These are phyloP conservation scores for Backusella australiensis DNA, from an alignment of 192 early-diverging fungal genomes.

Conservation along the genomic window DNA sequence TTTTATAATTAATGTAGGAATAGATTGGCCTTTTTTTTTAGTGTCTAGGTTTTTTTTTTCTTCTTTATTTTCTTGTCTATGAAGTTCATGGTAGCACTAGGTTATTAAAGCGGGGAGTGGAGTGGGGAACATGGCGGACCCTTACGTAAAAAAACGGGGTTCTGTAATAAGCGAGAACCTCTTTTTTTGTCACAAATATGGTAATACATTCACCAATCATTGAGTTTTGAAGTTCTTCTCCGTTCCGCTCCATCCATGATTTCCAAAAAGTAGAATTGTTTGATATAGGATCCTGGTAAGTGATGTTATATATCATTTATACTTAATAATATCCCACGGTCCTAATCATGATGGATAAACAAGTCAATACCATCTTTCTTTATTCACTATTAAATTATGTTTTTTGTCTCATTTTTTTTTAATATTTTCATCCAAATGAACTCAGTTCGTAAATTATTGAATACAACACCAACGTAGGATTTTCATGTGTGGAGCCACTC, in stretches of 20 bases:
- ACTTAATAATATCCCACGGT: background rate
- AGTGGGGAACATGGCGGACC: background rate
- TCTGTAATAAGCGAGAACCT: background rate
- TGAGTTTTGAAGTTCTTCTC: background rate
- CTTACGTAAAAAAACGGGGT: conserved; percentile 2
- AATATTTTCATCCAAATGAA: background rate
- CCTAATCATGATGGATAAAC: background rate
- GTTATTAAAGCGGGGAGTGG: background rate
- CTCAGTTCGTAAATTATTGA: background rate
- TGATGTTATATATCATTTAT: background rate
- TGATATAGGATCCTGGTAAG: background rate
- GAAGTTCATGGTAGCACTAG: background rate
- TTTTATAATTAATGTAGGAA: background rate
- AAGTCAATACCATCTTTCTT: background rate
- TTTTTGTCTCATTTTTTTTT: background rate
- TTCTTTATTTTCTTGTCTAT: conserved; percentile 3
- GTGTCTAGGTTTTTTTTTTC: background rate
- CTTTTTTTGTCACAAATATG: background rate
- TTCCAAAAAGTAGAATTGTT: background rate
- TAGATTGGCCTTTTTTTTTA: background rate
- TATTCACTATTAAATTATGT: background rate
- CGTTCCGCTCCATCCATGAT: background rate
- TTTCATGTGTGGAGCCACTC: background rate
- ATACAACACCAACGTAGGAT: background rate
- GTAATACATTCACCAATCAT: conserved; percentile 2